These are phyloP conservation scores for Metarhizium album DNA, from an alignment of 2,329 filamentous ascomycete genomes.

Conservation along the genomic window DNA sequence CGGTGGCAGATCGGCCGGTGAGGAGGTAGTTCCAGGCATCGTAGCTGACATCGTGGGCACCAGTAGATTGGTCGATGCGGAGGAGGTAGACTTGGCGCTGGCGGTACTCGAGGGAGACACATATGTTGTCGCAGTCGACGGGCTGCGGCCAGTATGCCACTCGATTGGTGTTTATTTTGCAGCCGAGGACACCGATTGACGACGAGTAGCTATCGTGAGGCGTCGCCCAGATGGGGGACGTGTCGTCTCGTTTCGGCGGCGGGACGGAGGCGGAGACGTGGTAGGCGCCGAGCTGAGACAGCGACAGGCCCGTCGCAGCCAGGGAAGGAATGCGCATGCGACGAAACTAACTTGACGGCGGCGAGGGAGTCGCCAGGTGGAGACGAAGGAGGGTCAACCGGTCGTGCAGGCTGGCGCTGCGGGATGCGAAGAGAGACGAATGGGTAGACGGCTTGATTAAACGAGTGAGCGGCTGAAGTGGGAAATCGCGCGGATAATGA, in stretches of 20 bases:
- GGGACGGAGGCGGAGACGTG: neutral
- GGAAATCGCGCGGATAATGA: no score
- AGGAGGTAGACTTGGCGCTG: conserved; percentile 46
- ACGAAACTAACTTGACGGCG: no score
- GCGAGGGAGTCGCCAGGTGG: no score
- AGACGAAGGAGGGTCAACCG: no score
- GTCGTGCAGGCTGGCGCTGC: no score
- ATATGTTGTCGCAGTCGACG: conserved; percentile 45
- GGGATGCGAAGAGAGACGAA: no score
- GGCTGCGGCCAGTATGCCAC: conserved; percentile 50
- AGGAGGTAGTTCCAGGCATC: conserved; percentile 52
- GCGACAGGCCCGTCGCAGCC: neutral
- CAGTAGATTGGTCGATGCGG: conserved; percentile 44
- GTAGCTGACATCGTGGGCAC: conserved; percentile 48
- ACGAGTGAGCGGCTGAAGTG: no score
- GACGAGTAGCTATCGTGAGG: conserved; percentile 49
- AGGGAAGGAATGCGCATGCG: conserved; percentile 1
- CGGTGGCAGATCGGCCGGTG: conserved; percentile 34
- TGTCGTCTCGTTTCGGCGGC: conserved; percentile 3
- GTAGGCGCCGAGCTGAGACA: neutral
- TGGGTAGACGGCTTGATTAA: no score
- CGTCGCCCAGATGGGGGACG: conserved; percentile 27
- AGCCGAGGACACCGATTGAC: conserved; percentile 48
- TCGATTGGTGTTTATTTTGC: conserved; percentile 49
- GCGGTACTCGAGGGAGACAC: conserved; percentile 38